Evolutionary conservation across 2,329 filamentous ascomycete species (phyloP).

Genomic region (Aspergillus sp.): DNA sequence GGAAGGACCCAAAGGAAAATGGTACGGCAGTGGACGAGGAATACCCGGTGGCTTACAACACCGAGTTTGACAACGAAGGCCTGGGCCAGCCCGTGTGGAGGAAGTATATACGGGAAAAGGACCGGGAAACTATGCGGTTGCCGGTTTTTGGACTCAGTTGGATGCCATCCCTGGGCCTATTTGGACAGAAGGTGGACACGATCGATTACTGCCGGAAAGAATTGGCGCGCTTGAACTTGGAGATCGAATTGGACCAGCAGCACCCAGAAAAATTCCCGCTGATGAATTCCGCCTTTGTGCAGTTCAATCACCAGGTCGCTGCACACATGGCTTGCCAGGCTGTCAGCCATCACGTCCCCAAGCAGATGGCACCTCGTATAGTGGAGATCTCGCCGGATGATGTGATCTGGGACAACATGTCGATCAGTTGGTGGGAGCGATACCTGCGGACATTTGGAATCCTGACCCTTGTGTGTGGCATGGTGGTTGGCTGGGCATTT

Average conservation of each 20-base stretch:
- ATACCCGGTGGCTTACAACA: constrained; percentile 57
- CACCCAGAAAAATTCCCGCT: constrained; percentile 76
- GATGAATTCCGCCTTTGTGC: constrained; percentile 95
- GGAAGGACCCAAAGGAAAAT: constrained; percentile 15
- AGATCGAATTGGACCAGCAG: constrained; percentile 84
- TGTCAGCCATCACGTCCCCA: constrained; percentile 79
- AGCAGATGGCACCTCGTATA: constrained; percentile 82
- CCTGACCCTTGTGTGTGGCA: constrained; percentile 55
- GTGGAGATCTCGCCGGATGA: constrained; percentile 92
- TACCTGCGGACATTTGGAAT: constrained; percentile 65
- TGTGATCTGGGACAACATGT: constrained; percentile 96
- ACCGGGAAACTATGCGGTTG: constrained; percentile 76
- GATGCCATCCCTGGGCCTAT: constrained; percentile 66
- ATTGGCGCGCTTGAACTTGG: constrained; percentile 75
- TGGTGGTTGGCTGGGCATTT: constrained; percentile 83
- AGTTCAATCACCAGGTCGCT: constrained; percentile 95
- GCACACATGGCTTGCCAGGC: constrained; percentile 97
- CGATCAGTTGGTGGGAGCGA: constrained; percentile 84
- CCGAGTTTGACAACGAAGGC: constrained; percentile 52
- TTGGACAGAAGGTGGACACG: constrained; percentile 87
- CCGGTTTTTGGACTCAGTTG: constrained; percentile 54
- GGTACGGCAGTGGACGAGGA: constrained; percentile 21
- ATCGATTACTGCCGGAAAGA: constrained; percentile 87
- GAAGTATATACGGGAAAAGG: constrained; percentile 68
- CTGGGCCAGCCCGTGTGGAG: constrained; percentile 65